Base-by-base conservation (phyloP, 345 rosid species). In the Rubroshorea leprosula region DNA sequence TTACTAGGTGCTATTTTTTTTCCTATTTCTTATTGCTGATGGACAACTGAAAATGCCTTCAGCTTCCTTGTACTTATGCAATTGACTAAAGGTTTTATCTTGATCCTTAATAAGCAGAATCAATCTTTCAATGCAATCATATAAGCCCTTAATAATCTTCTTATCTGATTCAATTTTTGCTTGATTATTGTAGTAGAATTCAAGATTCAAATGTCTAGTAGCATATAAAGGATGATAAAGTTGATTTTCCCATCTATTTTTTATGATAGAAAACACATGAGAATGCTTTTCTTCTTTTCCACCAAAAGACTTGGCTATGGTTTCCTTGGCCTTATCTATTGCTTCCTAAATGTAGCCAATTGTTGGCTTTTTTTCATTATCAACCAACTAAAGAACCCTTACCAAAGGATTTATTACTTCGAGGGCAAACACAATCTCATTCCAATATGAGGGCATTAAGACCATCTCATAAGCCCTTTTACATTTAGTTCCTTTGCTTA, bases 141-240 rank as follows among this genome's bases (percentile, higher is more conserved):
- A 39, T 11, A 48, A 56, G 0, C 66, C 50, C 0, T 0, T 17
- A 1, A 8, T 26, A 13, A 65, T 49, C 13, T 55, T 12, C 2
- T 0, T 4, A 51, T 61, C 64, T 9, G 5, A n/a, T 0, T 51
- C 18, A 17, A 55, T 18, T 0, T 19, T 46, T 14, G 5, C 16
- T 2, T 2, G 38, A n/a, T 29, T 56, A 44, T 17, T 60, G 57
- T 16, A 17, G 44, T 55, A 38, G 24, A 46, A 3, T 35, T 13
- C 11, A n/a, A 13, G 11, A 35, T 35, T 35, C 41, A 35, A 35
- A 13, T 35, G 11, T 2, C 41, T 24, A 21, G 17, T 51, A 21
- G 27, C 64, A 52, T 62, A 54, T 24, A 72, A 51, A 10, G 58
- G 65, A 4, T 19, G 19, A 45, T 61, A 39, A 16, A 62, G 57